Evolutionary conservation across 2,329 filamentous ascomycete genomes (phyloP), one percentile per base, ranked within the genome.

Genomic region (Westerdykella ornata): DNA sequence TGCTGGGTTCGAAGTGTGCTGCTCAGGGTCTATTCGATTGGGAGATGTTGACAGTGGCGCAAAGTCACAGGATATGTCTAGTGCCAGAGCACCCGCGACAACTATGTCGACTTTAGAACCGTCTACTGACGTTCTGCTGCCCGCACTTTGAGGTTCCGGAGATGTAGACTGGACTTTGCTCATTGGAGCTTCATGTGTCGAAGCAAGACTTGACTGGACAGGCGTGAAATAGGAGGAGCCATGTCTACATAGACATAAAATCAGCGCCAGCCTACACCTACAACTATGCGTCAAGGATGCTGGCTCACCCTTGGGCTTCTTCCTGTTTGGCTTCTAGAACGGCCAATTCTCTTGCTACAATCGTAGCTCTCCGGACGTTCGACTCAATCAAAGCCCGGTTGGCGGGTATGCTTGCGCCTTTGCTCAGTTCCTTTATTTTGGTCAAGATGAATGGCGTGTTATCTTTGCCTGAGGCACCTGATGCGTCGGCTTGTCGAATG

Each of bases 21-120:
- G 71, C 38, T 75, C 69, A 5, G 81, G 72, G 18, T 59, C 58
- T 39, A 60, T 45, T 62, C 71, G 45, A 53, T 60, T 54, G 2
- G 57, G 45, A 26, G 68, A 62, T 18, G 61, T 60, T 7, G 63
- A 47, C 12, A 72, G 62, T 11, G 76, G 76, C 18, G 70, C 57
- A 57, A 83, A 92, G 62, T 96, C 85, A 70, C 90, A 96, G 50
- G 82, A 84, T 28, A 92, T 72, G 64, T 97, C 90, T 47, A 95
- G 74, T 13, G 90, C 90, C 20, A 97, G 77, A 11, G 88, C 88
- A n/a, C 89, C 90, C 38, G 88, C 86, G 33, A 96, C 87, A 19
- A 96, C 69, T n/a, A 96, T 75, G 50, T 89, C 81, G 14, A 48
- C 45, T 3, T 33, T 26, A 7, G 8, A 11, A 7, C 2, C 22